Conservation (phyloP, 1,284 basidiomycete genomes). For the Ceratobasidium sp. region DNA sequence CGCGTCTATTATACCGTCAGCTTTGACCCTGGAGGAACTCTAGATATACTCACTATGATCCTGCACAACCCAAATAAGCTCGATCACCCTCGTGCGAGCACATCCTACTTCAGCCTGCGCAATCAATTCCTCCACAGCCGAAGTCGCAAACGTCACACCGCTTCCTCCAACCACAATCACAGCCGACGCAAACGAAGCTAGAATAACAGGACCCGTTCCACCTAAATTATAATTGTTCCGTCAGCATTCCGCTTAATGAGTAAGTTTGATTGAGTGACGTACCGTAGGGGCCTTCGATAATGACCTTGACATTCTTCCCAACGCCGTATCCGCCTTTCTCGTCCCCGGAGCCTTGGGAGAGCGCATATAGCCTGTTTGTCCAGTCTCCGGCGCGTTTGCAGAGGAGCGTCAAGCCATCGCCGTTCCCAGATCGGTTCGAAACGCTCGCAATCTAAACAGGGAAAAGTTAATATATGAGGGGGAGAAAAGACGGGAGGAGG, state of each 20-base stretch:
- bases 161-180: conserved; percentile 48
- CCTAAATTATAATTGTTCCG: no score
- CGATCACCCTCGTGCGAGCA: conserved; percentile 35
- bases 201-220: conserved; percentile 45
- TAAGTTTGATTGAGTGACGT: no score
- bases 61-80: conserved; percentile 48
- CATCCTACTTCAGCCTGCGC: conserved; percentile 32
- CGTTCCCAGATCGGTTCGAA: no score
- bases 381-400: conserved; percentile 46
- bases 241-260: no score
- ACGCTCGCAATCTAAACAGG: conserved; percentile 38
- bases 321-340: no score
- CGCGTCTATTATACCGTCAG: conserved; percentile 56
- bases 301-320: conserved; percentile 41
- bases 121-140: conserved; percentile 47
- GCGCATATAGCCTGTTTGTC: conserved; percentile 38
- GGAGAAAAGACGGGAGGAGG: background rate
- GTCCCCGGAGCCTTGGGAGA: conserved; percentile 11
- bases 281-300: conserved; percentile 49
- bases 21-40: background rate
- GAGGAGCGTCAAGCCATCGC: conserved; percentile 46
- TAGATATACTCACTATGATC: conserved; percentile 48
- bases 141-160: conserved; percentile 48
- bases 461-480: background rate
- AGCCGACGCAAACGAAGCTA: conserved; percentile 45